Base-by-base conservation (phyloP, 306 rosid species). In the Oxytropis ochrocephala region DNA sequence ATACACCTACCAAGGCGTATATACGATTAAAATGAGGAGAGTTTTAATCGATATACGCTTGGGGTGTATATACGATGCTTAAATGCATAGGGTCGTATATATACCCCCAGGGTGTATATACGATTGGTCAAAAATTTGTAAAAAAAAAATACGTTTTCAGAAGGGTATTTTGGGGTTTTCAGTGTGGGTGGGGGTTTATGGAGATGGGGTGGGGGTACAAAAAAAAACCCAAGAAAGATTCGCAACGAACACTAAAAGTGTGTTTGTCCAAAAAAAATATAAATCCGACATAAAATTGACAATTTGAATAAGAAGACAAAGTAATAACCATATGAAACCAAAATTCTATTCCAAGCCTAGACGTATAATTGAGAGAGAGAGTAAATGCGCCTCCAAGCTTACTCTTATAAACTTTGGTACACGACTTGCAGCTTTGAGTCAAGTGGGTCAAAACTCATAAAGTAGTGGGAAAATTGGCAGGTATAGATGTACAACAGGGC, bases 361-460 rank as follows among this genome's bases (percentile, higher is more conserved):
- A 35, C 7, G 21, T 24, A 67, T 35, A 7, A 67, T 47, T 24
- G 16, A 13, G 5, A 38, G 48, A 51, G 27, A 39, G 33, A 70
- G 27, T 35, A 60, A 59, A 47, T 72, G 51, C 42, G 18, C 30
- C 29, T 4, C 39, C 14, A 30, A 57, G n/a, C 4, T 43, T 11
- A 11, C 7, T 14, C 39, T 43, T 8, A 64, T 30, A 39, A 36
- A 12, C 2, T 16, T 36, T 73, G 70, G 77, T 50, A 73, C 77
- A 62, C n/a, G n/a, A 62, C 5, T 53, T 64, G 73, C 17, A 44
- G 51, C 42, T 12, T 43, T 65, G 14, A 65, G 58, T 64, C 59
- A 74, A 74, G 61, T 64, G 52, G 66, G 73, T 65, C 73, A 64
- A 74, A 64, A 54, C 48, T 18, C 5, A 54, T 53, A 53, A 64